Conservation (phyloP, 805 yeast species). For the Metschnikowia lochheadii region DNA sequence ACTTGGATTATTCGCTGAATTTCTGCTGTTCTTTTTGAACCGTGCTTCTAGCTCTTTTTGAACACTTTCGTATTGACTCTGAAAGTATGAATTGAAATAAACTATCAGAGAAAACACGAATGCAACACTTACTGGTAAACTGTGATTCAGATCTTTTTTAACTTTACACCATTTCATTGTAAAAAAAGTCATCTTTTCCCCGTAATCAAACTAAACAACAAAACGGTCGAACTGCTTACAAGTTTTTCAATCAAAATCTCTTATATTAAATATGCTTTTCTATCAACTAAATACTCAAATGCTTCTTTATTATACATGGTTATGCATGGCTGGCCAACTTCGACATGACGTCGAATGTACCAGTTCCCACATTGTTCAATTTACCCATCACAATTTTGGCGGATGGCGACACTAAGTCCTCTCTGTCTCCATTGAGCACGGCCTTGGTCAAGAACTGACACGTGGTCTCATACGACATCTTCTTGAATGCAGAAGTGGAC, state of each 20-base stretch:
- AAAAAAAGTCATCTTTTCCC: no score
- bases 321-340: constrained; percentile 16
- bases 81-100: no score
- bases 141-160: no score
- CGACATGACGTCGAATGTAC: constrained; percentile 79
- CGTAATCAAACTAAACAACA: no score
- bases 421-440: constrained; percentile 86
- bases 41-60: no score
- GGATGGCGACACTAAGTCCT: constrained; percentile 84
- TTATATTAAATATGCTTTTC: background rate
- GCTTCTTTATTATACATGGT: background rate
- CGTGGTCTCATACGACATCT: constrained; percentile 98
- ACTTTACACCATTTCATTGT: no score
- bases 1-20: no score
- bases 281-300: background rate
- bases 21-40: no score
- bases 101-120: no score
- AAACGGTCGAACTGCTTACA: background rate
- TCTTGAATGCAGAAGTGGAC: constrained; percentile 92
- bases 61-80: no score
- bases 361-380: constrained; percentile 90
- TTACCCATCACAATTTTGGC: constrained; percentile 92
- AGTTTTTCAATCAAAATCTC: background rate
- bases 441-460: constrained; percentile 97
- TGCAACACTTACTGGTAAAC: no score